Percentiles rank a stretch among this genome's conserved stretches.
phyloP scores from a whole-genome alignment of 2,329 filamentous ascomycete genomes.

The Trichoderma sp. region DNA sequence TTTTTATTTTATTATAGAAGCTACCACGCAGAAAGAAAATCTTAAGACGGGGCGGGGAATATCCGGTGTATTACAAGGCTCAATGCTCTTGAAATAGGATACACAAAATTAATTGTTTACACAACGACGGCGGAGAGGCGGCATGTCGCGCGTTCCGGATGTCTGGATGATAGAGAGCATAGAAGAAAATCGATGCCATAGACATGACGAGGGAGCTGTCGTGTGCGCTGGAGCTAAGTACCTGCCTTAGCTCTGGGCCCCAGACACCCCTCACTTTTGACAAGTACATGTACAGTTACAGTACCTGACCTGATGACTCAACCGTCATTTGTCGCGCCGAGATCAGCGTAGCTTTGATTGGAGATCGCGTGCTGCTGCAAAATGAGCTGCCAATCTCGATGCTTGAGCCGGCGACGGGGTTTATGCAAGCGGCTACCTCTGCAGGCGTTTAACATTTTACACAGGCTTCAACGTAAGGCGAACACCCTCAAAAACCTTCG shows the following conservation, averaged over 20 bases:
- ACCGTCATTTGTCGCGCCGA: not conserved
- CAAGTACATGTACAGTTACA: not conserved
- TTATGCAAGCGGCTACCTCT: not conserved
- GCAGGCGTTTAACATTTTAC: not conserved
- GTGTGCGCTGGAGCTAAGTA: constrained; percentile 18
- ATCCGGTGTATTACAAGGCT: constrained; percentile 20
- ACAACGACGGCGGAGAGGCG: not conserved
- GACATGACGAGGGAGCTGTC: constrained; percentile 17
- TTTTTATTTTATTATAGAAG: constrained; percentile 33
- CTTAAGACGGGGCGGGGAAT: constrained; percentile 1
- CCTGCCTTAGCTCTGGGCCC: constrained; percentile 14
- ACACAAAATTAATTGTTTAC: constrained; percentile 15
- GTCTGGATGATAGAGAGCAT: not conserved
- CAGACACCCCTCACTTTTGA: constrained; percentile 1
- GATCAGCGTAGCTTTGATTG: not conserved
- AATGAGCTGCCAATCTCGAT: not conserved
- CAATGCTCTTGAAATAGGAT: constrained; percentile 18
- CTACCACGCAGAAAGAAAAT: constrained; percentile 22
- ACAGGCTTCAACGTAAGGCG: not conserved
- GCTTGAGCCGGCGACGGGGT: not conserved
- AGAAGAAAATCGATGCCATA: not conserved
- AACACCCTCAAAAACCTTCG: not conserved
- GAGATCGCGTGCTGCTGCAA: not conserved
- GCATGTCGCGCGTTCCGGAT: not conserved
- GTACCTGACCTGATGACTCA: constrained; percentile 8